Evolutionary conservation across 305 asterid genomes (phyloP).

Genomic region (Solanum aculeatissimum): DNA sequence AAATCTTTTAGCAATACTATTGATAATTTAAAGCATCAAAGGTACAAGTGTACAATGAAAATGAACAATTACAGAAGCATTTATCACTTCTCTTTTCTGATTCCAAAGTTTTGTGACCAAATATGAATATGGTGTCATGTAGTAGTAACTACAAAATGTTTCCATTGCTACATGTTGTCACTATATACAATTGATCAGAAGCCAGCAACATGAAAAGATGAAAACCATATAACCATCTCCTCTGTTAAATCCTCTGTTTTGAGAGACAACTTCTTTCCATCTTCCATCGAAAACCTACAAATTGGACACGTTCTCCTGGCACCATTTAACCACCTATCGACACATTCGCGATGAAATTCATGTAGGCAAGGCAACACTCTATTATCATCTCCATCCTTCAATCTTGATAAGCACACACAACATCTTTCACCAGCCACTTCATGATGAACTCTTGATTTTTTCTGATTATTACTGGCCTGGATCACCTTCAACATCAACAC

Average conservation of each 20-base stretch:
- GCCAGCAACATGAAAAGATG: constrained; percentile 65
- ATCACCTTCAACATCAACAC: background rate
- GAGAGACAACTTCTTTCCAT: constrained; percentile 1
- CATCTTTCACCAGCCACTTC: background rate
- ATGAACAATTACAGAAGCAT: background rate
- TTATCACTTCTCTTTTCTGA: background rate
- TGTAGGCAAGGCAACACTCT: constrained; percentile 52
- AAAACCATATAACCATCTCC: constrained; percentile 74
- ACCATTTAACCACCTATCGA: constrained; percentile 40
- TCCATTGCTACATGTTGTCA: background rate
- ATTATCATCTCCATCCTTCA: constrained; percentile 23
- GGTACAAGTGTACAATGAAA: background rate
- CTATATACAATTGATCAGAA: background rate
- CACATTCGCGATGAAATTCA: constrained; percentile 52
- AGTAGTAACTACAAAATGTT: background rate
- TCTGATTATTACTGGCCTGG: background rate
- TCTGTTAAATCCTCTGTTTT: constrained; percentile 34
- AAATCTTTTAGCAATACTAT: background rate
- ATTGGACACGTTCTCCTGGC: constrained; percentile 56
- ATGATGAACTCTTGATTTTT: background rate
- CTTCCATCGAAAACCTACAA: constrained; percentile 41
- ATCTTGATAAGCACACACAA: constrained; percentile 52
- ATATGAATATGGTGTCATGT: no score
- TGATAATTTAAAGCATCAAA: background rate
- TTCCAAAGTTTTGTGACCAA: no score